Evolutionary conservation across 2,329 filamentous ascomycete species (phyloP).

Genomic region (Penicillium sp.): DNA sequence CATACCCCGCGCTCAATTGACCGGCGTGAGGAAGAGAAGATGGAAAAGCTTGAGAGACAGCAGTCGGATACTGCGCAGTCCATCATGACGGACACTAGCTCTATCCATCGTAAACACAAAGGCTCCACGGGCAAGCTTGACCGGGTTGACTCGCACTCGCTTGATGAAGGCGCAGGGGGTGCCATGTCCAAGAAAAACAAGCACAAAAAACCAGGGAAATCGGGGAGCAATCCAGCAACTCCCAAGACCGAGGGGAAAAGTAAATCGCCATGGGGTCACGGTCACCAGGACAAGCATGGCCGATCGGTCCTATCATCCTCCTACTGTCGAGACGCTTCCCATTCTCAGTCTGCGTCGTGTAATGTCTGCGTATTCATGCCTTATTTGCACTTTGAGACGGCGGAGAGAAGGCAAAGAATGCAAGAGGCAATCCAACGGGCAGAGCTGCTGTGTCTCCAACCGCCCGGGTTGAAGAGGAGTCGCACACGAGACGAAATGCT

Average conservation of each 20-base stretch:
- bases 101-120: slow-evolving; percentile 25
- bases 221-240: slow-evolving; percentile 16
- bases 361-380: slow-evolving; percentile 51
- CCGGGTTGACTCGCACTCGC: slow-evolving; percentile 20
- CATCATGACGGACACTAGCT: slow-evolving; percentile 6
- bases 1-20: slow-evolving; percentile 38
- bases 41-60: slow-evolving; percentile 15
- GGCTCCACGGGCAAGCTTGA: slow-evolving; percentile 20
- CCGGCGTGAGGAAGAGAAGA: slow-evolving; percentile 29
- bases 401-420: slow-evolving; percentile 51
- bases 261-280: slow-evolving; percentile 32
- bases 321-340: slow-evolving; percentile 28
- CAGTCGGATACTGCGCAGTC: slow-evolving; percentile 13
- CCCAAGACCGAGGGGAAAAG: slow-evolving; percentile 22
- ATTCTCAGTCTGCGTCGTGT: slow-evolving; percentile 12
- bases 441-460: slow-evolving; percentile 20
- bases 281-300: slow-evolving; percentile 25
- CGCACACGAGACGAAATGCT: slow-evolving; percentile 31
- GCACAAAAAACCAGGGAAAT: slow-evolving; percentile 24
- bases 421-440: slow-evolving; percentile 46
- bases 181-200: slow-evolving; percentile 26
- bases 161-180: slow-evolving; percentile 20
- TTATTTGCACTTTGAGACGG: slow-evolving; percentile 60
- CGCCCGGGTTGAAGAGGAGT: slow-evolving; percentile 24
- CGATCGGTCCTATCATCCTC: slow-evolving; percentile 28